Evolutionary conservation across 1,284 basidiomycete species (phyloP).

Genomic region (Pterula multifida): DNA sequence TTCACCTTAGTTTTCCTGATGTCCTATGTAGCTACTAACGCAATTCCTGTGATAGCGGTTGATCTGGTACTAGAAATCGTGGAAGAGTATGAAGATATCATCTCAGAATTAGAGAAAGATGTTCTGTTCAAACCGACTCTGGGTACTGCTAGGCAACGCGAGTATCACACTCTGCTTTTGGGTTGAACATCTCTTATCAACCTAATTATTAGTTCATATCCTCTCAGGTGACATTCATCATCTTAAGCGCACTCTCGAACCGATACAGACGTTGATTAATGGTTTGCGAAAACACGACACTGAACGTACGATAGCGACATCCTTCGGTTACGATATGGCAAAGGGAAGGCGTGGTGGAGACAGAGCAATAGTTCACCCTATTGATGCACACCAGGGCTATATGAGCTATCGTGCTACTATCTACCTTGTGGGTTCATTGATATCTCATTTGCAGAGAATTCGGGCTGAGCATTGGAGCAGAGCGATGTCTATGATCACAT

Average conservation of each 20-base stretch:
- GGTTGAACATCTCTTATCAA: background rate
- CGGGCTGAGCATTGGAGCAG: constrained; percentile 23
- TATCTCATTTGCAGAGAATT: constrained; percentile 1
- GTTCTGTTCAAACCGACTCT: background rate
- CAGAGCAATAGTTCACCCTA: background rate
- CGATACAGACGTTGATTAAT: background rate
- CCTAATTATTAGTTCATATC: background rate
- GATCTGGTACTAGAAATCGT: constrained; percentile 1
- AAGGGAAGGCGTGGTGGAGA: background rate
- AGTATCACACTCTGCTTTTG: background rate
- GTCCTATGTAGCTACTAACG: background rate
- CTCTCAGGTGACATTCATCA: background rate
- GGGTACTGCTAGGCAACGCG: background rate
- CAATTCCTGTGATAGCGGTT: background rate
- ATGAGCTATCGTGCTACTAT: constrained; percentile 1
- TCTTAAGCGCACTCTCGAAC: background rate
- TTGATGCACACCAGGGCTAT: background rate
- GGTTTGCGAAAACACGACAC: constrained; percentile 1
- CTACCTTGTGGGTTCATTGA: background rate
- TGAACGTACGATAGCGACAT: background rate
- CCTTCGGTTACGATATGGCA: background rate
- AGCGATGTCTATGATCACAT: constrained; percentile 63
- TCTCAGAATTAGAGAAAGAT: background rate
- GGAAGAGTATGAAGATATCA: constrained; percentile 1
- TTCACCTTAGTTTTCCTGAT: background rate